Evolutionary conservation across 768 basidiomycete genomes (phyloP), one percentile per base, ranked within the genome.

Genomic region (Tulasnella sp.): DNA sequence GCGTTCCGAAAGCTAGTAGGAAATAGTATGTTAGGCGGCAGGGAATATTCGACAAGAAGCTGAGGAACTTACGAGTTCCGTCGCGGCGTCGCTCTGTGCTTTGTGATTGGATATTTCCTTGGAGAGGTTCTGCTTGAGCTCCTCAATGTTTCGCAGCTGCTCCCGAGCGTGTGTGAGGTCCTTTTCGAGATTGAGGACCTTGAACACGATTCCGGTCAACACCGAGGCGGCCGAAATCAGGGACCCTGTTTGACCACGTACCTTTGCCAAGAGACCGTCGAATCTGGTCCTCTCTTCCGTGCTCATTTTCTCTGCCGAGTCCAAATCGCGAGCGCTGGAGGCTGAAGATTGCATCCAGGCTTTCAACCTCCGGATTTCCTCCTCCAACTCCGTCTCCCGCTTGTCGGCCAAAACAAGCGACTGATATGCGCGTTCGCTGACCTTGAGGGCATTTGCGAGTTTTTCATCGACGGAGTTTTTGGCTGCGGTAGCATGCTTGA

Each of bases 381-480:
- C 50, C 58, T 78, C 77, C 31, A 78, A 64, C 37, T 78, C 77
- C 11, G 77, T 60, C 58, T 78, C 50, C 58, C 60, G 50, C 64
- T 64, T 72, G 77, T 78, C 77, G 48, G 77, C 77, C 28, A 60
- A 58, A 37, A 78, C 40, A 40, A 78, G 77, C 31, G 60, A 64
- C 37, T 78, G 77, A 64, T 78, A 78, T 34, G 77, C 77, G n/a
- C 77, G 31, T 64, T 78, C 77, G 77, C 77, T 64, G 58, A 78
- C 64, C 20, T 78, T 78, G 48, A 78, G 48, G 37, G 77, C 77
- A 41, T 58, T 78, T 14, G 40, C 60, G 34, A 78, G 60, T 20
- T 78, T 78, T 31, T 60, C 77, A 60, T 78, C 77, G 28, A 78
- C 77, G 22, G 77, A 34, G 9, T 48, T 16, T 41, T 78, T 78